phyloP scores from a whole-genome alignment of 2,329 filamentous ascomycete genomes.

The Aspergillus luchuensis region DNA sequence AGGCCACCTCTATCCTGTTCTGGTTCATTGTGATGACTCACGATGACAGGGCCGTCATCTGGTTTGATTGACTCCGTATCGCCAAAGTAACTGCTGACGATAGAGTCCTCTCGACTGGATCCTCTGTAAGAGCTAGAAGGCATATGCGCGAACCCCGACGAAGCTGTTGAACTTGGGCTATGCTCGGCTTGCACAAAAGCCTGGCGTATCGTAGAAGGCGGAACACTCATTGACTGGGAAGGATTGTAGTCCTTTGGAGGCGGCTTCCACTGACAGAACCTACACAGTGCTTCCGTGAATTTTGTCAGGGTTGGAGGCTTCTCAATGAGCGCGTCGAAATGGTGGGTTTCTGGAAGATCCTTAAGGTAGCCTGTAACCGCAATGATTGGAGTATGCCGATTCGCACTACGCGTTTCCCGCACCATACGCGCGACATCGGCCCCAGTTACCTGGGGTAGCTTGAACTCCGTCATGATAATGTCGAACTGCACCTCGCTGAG shows the following conservation, averaged over 20 bases:
- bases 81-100: slow-evolving; percentile 79
- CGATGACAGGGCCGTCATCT: slow-evolving; percentile 75
- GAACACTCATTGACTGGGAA: slow-evolving; percentile 60
- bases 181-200: slow-evolving; percentile 68
- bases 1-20: slow-evolving; percentile 66
- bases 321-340: slow-evolving; percentile 93
- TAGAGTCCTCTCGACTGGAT: slow-evolving; percentile 84
- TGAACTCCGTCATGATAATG: slow-evolving; percentile 97
- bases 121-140: slow-evolving; percentile 75
- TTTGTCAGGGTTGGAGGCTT: slow-evolving; percentile 95
- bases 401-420: slow-evolving; percentile 91
- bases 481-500: slow-evolving; percentile 98
- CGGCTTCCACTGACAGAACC: slow-evolving; percentile 91
- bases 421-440: slow-evolving; percentile 97
- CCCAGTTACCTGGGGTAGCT: slow-evolving; percentile 90
- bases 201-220: slow-evolving; percentile 65
- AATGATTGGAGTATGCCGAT: slow-evolving; percentile 91
- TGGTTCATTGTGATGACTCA: slow-evolving; percentile 77
- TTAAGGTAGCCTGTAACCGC: slow-evolving; percentile 98
- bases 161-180: slow-evolving; percentile 80
- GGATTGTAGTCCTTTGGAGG: slow-evolving; percentile 61
- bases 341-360: slow-evolving; percentile 89
- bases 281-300: slow-evolving; percentile 81
- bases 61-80: slow-evolving; percentile 77
- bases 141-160: slow-evolving; percentile 68